Evolutionary conservation across 2,329 filamentous ascomycete genomes (phyloP), one percentile per base, ranked within the genome.

Genomic region (Drechslerella dactyloides): DNA sequence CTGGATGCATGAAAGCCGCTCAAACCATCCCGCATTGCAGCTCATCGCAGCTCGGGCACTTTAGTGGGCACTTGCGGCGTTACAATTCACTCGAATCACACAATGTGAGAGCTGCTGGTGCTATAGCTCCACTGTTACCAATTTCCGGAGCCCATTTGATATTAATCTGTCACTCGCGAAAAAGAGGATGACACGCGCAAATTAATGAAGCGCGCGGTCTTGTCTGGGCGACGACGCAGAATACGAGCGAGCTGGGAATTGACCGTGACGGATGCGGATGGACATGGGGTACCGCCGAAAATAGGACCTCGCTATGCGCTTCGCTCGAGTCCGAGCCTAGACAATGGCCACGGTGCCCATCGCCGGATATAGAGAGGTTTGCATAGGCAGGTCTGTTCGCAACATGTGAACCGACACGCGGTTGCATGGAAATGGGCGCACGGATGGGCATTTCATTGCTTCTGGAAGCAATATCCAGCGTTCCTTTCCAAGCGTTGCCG

Each of bases 131-230:
- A 42, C n/a, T 42, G 37, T 42, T 13, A 5, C 37, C 37, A 42
- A 42, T 15, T 42, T 42, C 11, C 13, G n/a, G n/a, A 42, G 15
- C 4, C 11, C 5, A 42, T 4, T 15, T 13, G 37, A 4, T 15
- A 4, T 5, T 6, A 42, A 42, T 42, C n/a, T 42, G 37, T 17
- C 13, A 42, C 37, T 42, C 15, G 37, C n/a, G 37, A 13, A 17
- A 42, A 13, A 42, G n/a, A 15, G n/a, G n/a, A 17, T 13, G 37
- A 42, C n/a, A 42, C n/a, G 44, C 44, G 44, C 44, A 48, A 44
- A 48, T 48, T 48, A 48, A 48, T 42, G 37, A 15, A 23, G n/a
- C 44, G 44, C 44, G 44, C 44, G 44, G 44, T 21, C 44, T 19
- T 48, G 27, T 33, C 27, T 33, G 27, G 27, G 27, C 27, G 27